Evolutionary conservation across 495 filamentous ascomycete species (phyloP).

Genomic region (Hyaloscypha bicolor): DNA sequence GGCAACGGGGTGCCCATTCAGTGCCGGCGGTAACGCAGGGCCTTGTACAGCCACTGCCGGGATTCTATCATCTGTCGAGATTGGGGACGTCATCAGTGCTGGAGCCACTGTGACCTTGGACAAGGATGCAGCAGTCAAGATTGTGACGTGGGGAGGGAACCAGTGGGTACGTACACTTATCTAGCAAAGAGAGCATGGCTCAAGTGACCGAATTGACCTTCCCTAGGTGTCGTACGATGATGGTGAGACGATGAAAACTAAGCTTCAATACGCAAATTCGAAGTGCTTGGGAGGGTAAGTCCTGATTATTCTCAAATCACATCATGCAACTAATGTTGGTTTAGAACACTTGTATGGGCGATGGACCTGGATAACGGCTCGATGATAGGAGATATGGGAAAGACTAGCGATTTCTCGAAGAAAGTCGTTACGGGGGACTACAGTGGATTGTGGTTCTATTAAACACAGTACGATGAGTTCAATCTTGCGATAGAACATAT

Average conservation of each 20-base stretch:
- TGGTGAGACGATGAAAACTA: slow-evolving; percentile 40
- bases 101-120: background rate
- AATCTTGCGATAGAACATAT: too few relatives aligned
- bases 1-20: slow-evolving; percentile 30
- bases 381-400: too few relatives aligned
- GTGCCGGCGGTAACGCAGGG: slow-evolving; percentile 30
- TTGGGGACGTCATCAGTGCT: slow-evolving; percentile 10
- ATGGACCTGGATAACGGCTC: background rate
- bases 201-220: background rate
- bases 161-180: slow-evolving; percentile 41
- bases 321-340: too few relatives aligned
- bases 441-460: too few relatives aligned
- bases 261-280: slow-evolving; percentile 41
- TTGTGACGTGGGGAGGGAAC: slow-evolving; percentile 33
- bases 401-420: too few relatives aligned
- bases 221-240: slow-evolving; percentile 41
- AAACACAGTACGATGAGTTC: too few relatives aligned
- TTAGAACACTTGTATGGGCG: slow-evolving; percentile 18
- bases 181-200: background rate
- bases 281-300: slow-evolving; percentile 44
- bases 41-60: slow-evolving; percentile 38
- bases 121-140: slow-evolving; percentile 36
- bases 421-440: too few relatives aligned
- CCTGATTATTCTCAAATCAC: slow-evolving; percentile 4
- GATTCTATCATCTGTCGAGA: slow-evolving; percentile 27